These are phyloP conservation scores for Sinapis alba DNA, from an alignment of 441 rosid species.

Conservation along the genomic window DNA sequence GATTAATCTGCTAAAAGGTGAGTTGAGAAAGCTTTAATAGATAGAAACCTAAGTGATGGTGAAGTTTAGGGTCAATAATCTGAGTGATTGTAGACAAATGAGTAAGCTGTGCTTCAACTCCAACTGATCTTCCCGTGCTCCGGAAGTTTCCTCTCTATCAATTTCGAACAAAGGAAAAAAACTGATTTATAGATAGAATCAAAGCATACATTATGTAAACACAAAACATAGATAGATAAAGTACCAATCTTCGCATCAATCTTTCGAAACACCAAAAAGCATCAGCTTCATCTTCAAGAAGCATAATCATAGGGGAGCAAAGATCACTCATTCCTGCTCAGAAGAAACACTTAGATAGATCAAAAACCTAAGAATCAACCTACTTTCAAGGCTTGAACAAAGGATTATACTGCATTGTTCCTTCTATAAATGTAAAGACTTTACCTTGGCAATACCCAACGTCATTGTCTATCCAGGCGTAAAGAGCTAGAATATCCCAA, in stretches of 20 bases:
- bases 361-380: too few relatives aligned
- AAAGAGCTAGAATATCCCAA: slow-evolving; percentile 92
- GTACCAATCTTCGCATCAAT: slow-evolving; percentile 94
- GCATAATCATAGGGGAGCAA: slow-evolving; percentile 97
- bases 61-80: slow-evolving; percentile 93
- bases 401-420: too few relatives aligned
- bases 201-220: background rate
- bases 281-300: slow-evolving; percentile 86
- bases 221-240: background rate
- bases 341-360: too few relatives aligned
- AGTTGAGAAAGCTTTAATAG: slow-evolving; percentile 2
- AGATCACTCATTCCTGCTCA: slow-evolving; percentile 99
- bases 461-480: slow-evolving; percentile 91
- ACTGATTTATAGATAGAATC: background rate
- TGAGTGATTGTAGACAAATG: slow-evolving; percentile 87
- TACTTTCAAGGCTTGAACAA: too few relatives aligned
- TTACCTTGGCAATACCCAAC: slow-evolving; percentile 98
- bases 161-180: background rate
- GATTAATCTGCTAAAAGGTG: background rate
- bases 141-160: slow-evolving; percentile 90
- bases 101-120: slow-evolving; percentile 87
- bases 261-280: slow-evolving; percentile 98
- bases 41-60: slow-evolving; percentile 82
- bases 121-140: slow-evolving; percentile 85
- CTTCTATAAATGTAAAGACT: too few relatives aligned